Base-by-base conservation (phyloP, 805 yeast species). In the Gaillardinia entomophila region DNA sequence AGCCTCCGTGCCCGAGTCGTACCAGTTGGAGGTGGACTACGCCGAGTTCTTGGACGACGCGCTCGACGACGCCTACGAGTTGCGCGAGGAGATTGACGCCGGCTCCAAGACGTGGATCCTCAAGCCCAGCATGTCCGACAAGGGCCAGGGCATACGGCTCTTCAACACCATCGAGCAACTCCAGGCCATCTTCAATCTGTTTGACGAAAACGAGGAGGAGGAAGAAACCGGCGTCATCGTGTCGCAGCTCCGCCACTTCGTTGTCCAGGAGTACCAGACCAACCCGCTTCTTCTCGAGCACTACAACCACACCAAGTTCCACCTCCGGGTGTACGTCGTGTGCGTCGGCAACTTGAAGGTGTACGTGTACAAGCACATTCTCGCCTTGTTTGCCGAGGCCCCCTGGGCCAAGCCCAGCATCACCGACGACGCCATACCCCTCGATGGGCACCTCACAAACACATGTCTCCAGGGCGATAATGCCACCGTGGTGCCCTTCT, bases 61-160 rank as follows among this genome's bases (percentile, higher is more conserved):
- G 0, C 65, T 92, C 28, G 97, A 90, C 55, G 98, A 92, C 48
- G 79, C 84, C 24, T 89, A 83, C 64, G 98, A 90, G 50, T 66
- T 92, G 31, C 63, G 95, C 37, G 82, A 81, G 32, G 96, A 83
- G 44, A 62, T 92, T 22, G 81, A 79, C 37, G 53, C 57, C 8
- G 75, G 74, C 11, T 69, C 65, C 12, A 76, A 73, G 42, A 74
- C 81, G 29, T 90, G 94, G 89, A 92, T 92, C 24, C 68, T 92
- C 53, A 92, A 92, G 53, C 98, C 98, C 12, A 79, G 95, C 42
- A 88, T 92, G 96, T 83, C 95, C 49, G 98, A 92, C 52, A 81
- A 90, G 52, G 98, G 96, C 8, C 96, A 92, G 53, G 98, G 98
- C 0, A 90, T 92, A 31, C 64, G 96, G 25, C 58, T 92, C 0